Base-by-base conservation (phyloP, 1,139 yeast species). In the Yamadazyma sp. region DNA sequence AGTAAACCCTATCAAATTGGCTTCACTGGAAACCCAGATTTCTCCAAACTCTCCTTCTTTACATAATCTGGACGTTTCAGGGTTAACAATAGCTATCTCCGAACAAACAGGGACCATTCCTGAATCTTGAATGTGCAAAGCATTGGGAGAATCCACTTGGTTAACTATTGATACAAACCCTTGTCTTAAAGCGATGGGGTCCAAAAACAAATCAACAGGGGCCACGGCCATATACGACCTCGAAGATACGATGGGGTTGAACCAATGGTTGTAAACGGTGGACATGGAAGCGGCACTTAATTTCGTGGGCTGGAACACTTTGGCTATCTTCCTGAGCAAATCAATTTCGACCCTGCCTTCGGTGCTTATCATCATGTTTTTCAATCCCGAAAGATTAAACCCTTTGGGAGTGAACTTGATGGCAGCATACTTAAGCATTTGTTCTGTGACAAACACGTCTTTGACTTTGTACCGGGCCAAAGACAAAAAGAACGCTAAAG, bases 31-130 rank as follows among this genome's bases (percentile, higher is more conserved):
- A 2, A 92, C 94, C 98, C 98, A 92, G 34, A 92, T 89, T 63
- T 92, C 98, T 29, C 99, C 99, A 59, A 81, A 83, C 59, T 94
- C 98, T n/a, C 98, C 98, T 42, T 83, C 84, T 45, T 77, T 79
- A 59, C 98, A 92, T 14, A 89, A 66, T 38, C 69, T 66, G 36
- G 78, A 64, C 0, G 97, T 92, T 58, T 91, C 97, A 0, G 98
- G 98, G 50, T 94, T 94, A 4, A 92, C 98, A 46, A 92, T 87
- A 1, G 96, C 94, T 31, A 94, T 80, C 56, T 89, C 95, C 0
- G 98, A 87, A 56, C 95, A 87, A 12, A 89, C 92, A 0, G 97
- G 95, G 0, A 91, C 97, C 77, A 91, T 86, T 7, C 99, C 99
- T 0, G 96, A 87, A 56, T 94, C 98, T 54, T 89, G 96, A 12